Base-by-base conservation (phyloP, 2,329 filamentous ascomycete genomes). In the Geosmithia morbida region DNA sequence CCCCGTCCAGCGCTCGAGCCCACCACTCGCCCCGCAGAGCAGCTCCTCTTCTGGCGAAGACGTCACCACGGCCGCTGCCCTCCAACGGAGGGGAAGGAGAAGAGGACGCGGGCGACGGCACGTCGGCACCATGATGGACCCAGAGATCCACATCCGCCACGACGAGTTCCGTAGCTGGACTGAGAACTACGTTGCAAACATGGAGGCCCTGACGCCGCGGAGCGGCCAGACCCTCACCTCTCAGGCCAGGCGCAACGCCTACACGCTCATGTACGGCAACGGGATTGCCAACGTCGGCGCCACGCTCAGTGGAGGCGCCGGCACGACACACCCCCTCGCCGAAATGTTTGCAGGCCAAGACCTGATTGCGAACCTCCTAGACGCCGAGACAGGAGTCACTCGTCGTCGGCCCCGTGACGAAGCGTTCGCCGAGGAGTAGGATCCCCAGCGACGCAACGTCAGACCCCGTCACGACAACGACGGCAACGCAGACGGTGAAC, bases 151-250 rank as follows among this genome's bases (percentile, higher is more conserved):
- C 17, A 26, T 75, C 10, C 55, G 65, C 10, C 55, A 61, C 48
- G 54, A 52, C 13, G 60, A 64, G 46, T 56, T 71, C 44, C 63
- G 60, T 48, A 48, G 51, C 5, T 75, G 71, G 72, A 56, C 60
- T 46, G 48, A 52, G 1, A 55, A 69, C 41, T 76, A 77, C 48
- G 50, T 67, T 7, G 51, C 59, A 11, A 82, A 80, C 52, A 88
- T 86, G 76, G 54, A 61, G 26, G 59, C 53, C 17, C 52, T 51
- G 40, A 57, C 51, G 48, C 62, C 61, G 46, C 50, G 48, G 47
- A 55, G 42, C 3, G 51, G 54, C 30, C 49, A 48, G 7, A 55
- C 57, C 33, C 61, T 61, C 1, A 44, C 49, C 11, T 53, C 59
- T 2, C 64, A 68, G 51, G 65, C 70, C n/a, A 68, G 58, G 49